phyloP scores from a whole-genome alignment of 1,284 basidiomycete species.

The Malassezia caprae region DNA sequence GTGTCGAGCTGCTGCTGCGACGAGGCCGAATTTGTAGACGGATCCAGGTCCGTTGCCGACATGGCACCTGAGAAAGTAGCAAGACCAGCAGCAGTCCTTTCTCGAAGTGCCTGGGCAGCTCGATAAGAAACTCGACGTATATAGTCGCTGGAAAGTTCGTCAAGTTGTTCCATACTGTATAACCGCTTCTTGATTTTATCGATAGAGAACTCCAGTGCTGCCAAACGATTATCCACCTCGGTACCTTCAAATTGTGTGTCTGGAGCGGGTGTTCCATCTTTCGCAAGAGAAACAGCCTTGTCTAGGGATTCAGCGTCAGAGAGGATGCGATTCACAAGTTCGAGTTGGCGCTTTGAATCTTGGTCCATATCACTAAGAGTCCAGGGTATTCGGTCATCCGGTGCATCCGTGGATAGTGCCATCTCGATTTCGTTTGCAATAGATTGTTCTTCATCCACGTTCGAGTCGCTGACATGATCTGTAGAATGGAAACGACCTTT shows the following conservation, averaged over 20 bases:
- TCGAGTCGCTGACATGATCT: not conserved
- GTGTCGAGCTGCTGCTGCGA: conserved; percentile 13
- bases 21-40: not conserved
- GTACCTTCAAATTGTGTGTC: conserved; percentile 19
- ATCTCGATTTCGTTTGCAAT: not conserved
- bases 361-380: not conserved
- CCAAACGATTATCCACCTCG: conserved; percentile 29
- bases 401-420: not conserved
- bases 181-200: conserved; percentile 11
- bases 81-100: conserved; percentile 10
- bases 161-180: conserved; percentile 11
- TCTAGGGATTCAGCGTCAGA: conserved; percentile 18
- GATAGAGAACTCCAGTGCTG: conserved; percentile 26
- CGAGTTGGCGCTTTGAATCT: conserved; percentile 16
- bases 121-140: conserved; percentile 8
- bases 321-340: conserved; percentile 9
- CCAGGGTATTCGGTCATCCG: not conserved
- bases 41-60: not conserved
- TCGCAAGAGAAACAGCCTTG: conserved; percentile 14
- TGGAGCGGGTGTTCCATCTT: not conserved
- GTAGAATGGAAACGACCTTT: conserved; percentile 1
- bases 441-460: conserved; percentile 2
- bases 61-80: conserved; percentile 6
- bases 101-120: conserved; percentile 15
- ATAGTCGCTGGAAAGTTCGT: conserved; percentile 2